Conservation (phyloP, 2,329 filamentous ascomycete genomes). For the Helicocarpus griseus region DNA sequence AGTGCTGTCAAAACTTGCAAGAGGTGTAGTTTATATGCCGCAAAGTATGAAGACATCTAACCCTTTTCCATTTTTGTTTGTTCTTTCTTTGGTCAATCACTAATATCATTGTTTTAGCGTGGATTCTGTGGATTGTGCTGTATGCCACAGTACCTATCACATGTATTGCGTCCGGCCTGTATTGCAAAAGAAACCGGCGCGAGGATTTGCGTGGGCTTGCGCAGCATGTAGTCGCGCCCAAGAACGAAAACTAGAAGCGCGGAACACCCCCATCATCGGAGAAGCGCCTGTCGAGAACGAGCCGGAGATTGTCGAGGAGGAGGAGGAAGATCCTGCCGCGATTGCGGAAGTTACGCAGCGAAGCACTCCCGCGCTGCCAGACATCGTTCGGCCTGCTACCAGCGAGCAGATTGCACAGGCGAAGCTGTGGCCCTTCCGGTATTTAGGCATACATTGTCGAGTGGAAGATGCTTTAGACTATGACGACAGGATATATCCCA, state of each 20-base stretch:
- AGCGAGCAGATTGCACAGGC: slow-evolving; percentile 85
- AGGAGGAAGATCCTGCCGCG: slow-evolving; percentile 59
- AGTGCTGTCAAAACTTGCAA: slow-evolving; percentile 95
- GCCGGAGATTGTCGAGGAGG: slow-evolving; percentile 62
- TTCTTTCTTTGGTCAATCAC: slow-evolving; percentile 5
- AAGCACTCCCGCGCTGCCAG: slow-evolving; percentile 37
- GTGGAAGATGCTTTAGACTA: slow-evolving; percentile 94
- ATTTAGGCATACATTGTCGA: slow-evolving; percentile 89
- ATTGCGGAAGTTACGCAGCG: slow-evolving; percentile 35
- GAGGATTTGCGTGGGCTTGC: slow-evolving; percentile 97
- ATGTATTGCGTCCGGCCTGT: slow-evolving; percentile 96
- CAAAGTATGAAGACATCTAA: slow-evolving; percentile 52
- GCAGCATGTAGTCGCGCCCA: slow-evolving; percentile 93
- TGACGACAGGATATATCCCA: slow-evolving; percentile 93
- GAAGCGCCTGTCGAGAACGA: slow-evolving; percentile 44
- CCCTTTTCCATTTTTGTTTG: neutral
- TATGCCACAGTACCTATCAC: slow-evolving; percentile 91
- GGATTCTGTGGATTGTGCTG: slow-evolving; percentile 94
- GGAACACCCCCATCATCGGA: slow-evolving; percentile 67
- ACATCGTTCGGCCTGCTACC: slow-evolving; percentile 52
- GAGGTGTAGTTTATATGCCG: slow-evolving; percentile 81
- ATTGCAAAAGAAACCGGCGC: slow-evolving; percentile 86
- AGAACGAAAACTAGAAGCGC: slow-evolving; percentile 81
- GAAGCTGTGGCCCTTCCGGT: slow-evolving; percentile 92
- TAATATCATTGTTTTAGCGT: slow-evolving; percentile 46